Conservation (phyloP, 2,329 filamentous ascomycete species). For the Teratosphaeria viscida region DNA sequence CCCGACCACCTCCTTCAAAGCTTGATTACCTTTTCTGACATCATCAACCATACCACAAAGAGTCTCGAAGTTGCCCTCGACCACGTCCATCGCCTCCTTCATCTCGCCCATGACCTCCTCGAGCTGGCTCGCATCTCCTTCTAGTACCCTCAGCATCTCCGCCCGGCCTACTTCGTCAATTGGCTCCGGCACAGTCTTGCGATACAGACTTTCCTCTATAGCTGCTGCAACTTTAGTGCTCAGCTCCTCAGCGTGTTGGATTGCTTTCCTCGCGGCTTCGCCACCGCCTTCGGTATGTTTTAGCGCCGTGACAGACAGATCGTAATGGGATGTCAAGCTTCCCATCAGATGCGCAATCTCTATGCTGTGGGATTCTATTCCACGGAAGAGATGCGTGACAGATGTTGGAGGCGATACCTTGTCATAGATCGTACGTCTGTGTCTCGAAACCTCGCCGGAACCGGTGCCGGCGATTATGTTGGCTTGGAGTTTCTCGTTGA, state of each 20-base stretch:
- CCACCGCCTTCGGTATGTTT: conserved; percentile 66
- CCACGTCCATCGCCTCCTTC: conserved; percentile 61
- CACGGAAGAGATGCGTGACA: conserved; percentile 38
- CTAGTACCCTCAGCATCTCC: conserved; percentile 74
- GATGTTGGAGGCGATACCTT: conserved; percentile 13
- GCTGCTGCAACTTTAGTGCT: conserved; percentile 28
- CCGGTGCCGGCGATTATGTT: conserved; percentile 3
- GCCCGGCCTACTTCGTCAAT: conserved; percentile 64
- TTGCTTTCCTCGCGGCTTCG: conserved; percentile 33
- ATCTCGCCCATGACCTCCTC: conserved; percentile 58
- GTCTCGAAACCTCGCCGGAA: conserved; percentile 2
- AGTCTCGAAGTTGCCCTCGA: conserved; percentile 59
- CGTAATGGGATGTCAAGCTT: conserved; percentile 77
- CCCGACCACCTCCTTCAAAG: conserved; percentile 52
- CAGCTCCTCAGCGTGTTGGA: conserved; percentile 26
- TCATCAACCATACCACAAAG: conserved; percentile 54
- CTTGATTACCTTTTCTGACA: conserved; percentile 45
- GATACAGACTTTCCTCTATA: conserved; percentile 55
- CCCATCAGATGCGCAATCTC: conserved; percentile 73
- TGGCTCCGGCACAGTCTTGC: conserved; percentile 43
- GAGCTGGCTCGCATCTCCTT: conserved; percentile 55
- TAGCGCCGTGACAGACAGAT: conserved; percentile 83
- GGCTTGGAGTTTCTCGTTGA: conserved; percentile 26
- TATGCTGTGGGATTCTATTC: conserved; percentile 62
- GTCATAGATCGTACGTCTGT: conserved; percentile 25